Base-by-base conservation (phyloP, 1,139 yeast species). In the Kodamaea fungicola region DNA sequence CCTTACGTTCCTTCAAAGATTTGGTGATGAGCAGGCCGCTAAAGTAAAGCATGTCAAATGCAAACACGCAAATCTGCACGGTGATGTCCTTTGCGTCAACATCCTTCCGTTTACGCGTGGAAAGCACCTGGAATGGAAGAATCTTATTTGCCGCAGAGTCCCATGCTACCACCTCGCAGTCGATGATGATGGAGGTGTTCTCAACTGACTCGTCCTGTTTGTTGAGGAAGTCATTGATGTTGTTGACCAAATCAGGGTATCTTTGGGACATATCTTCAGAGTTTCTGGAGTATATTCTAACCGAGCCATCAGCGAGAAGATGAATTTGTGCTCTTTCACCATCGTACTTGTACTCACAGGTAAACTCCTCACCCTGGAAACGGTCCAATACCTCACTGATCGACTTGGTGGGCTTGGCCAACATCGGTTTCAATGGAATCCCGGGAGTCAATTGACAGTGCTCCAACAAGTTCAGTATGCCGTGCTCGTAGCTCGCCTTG, bases 121-220 rank as follows among this genome's bases (percentile, higher is more conserved):
- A 84, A 35, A 92, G 64, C 0, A 88, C 83, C 59, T 92, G 99
- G 61, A 92, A 92, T 0, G 99, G 98, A 40, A 92, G 64, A 39
- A 94, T 90, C 56, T 83, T 86, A 22, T 78, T 61, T 13, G 74
- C 70, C 33, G 71, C 80, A 42, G 83, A 68, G 58, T 92, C 97
- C 96, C 96, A 92, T 0, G 98, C 99, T n/a, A 94, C 98, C 5
- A 97, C 97, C 61, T 92, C 99, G 62, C 97, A 87, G 57, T 92
- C 99, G 40, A 92, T 61, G 41, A 92, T 88, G 60, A 90, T 59
- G 1, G 81, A 78, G 34, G 48, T 8, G 12, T 29, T 22, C 23
- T 32, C 30, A 21, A 12, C 10, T 8, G 30, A 24, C 12, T 30
- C 24, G 8, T 55, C 56, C 34, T 63, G 62, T 7, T 51, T 54